Base-by-base conservation (phyloP, 352 stramenopile genomes). In the Peronospora tabacina region DNA sequence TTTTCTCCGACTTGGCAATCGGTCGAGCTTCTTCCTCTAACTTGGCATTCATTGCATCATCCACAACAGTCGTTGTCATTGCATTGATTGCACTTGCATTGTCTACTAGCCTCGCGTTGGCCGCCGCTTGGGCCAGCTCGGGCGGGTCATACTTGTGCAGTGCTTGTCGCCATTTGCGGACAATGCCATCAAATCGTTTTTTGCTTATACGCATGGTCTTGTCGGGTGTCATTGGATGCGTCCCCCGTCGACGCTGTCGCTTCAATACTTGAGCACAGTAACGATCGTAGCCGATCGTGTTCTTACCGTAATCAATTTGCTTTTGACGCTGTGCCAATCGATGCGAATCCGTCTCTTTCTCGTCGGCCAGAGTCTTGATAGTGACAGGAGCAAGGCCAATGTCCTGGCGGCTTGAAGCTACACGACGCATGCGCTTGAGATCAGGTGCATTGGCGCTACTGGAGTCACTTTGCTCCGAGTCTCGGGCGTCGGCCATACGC, bases 301-400 rank as follows among this genome's bases (percentile, higher is more conserved):
- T 96, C 62, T 95, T 96, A 33, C 87, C 87, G 46, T 87, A 95
- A 58, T 95, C 85, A 48, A 95, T 92, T 58, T 96, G 87, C 70
- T 96, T 96, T 58, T 96, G 85, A n/a, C 87, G 80, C 68, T 95
- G 85, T 16, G 78, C 70, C 17, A 96, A 59, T 28, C 83, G 74
- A 17, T 87, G 82, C n/a, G 74, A 58, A 45, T 95, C 82, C 10
- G 61, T 73, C 64, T 95, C 86, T 17, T 75, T 79, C 51, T 85
- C 63, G 13, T 74, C 66, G 15, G 69, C 66, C 30, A 88, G 53
- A 24, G 76, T 74, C 16, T 62, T 66, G 35, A 88, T 72, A 10
- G 45, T 54, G 2, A 48, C n/a, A n/a, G 9, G 19, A 42, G 20
- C n/a, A 36, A 12, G 35, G 12, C 37, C 28, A 28, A 30, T 42